These are phyloP conservation scores for Vigna hirtella DNA, from an alignment of 306 rosid species.

Conservation along the genomic window DNA sequence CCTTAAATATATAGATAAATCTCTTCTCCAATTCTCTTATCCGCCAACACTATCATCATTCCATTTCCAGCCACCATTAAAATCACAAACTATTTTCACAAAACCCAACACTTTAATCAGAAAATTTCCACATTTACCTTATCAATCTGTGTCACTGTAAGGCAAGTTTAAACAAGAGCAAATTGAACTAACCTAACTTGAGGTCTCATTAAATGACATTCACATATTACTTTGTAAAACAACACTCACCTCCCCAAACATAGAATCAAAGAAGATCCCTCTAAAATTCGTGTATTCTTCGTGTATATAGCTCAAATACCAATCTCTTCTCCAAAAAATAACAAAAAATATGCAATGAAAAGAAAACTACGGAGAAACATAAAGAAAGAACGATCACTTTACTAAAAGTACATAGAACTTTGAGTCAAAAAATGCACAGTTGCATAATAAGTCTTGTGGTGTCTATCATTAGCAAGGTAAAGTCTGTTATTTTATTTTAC, in stretches of 20 bases:
- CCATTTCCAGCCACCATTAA: conserved; percentile 7
- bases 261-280: not conserved
- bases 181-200: not conserved
- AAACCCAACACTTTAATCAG: not conserved
- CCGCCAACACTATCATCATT: not conserved
- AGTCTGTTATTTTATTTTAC: not conserved
- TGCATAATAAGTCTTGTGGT: not conserved
- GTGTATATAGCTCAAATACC: not conserved
- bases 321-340: not conserved
- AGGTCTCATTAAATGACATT: not conserved
- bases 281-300: not conserved
- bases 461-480: not conserved
- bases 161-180: not conserved
- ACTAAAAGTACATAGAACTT: not conserved
- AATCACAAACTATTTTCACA: not conserved
- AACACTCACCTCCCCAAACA: not conserved
- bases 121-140: not conserved
- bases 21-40: not conserved
- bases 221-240: not conserved
- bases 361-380: not conserved
- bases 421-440: not conserved
- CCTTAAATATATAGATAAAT: not conserved
- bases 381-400: not conserved
- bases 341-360: not conserved
- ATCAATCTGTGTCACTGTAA: not conserved